phyloP scores from a whole-genome alignment of 1,284 basidiomycete genomes.

The Pterula multifida region DNA sequence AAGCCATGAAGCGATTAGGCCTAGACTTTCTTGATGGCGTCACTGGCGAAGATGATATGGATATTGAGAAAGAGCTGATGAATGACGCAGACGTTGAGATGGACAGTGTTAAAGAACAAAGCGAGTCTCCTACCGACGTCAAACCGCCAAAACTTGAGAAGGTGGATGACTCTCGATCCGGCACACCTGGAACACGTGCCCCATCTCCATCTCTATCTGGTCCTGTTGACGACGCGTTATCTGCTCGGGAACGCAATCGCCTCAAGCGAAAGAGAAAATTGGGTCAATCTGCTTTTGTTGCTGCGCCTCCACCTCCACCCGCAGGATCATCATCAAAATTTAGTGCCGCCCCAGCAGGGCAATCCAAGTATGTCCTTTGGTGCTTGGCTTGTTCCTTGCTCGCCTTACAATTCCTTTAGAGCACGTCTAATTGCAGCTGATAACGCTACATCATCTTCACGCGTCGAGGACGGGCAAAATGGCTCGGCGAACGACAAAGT shows the following conservation, averaged over 20 bases:
- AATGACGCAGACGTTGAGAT: constrained; percentile 39
- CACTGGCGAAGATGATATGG: constrained; percentile 52
- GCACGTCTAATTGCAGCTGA: constrained; percentile 55
- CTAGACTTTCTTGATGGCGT: constrained; percentile 70
- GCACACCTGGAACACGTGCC: constrained; percentile 39
- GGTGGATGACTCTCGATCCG: constrained; percentile 28
- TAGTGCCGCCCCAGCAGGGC: constrained; percentile 37
- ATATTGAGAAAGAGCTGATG: constrained; percentile 68
- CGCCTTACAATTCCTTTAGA: constrained; percentile 25
- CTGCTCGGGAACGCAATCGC: constrained; percentile 82
- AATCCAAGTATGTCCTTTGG: constrained; percentile 39
- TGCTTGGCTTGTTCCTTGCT: background rate
- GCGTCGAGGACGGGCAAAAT: constrained; percentile 40
- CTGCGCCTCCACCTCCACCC: constrained; percentile 52
- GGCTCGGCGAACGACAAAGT: constrained; percentile 44
- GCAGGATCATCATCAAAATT: constrained; percentile 42
- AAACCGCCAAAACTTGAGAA: constrained; percentile 17
- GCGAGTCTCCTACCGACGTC: constrained; percentile 16
- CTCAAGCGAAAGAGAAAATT: constrained; percentile 86
- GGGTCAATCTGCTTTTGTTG: constrained; percentile 70
- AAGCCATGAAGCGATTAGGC: constrained; percentile 72
- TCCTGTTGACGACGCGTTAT: constrained; percentile 35
- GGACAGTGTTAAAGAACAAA: constrained; percentile 27
- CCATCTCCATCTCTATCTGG: constrained; percentile 35
- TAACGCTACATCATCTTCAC: constrained; percentile 29